Evolutionary conservation across 495 filamentous ascomycete genomes (phyloP), one percentile per base, ranked within the genome.

Genomic region (Xylaria curta): DNA sequence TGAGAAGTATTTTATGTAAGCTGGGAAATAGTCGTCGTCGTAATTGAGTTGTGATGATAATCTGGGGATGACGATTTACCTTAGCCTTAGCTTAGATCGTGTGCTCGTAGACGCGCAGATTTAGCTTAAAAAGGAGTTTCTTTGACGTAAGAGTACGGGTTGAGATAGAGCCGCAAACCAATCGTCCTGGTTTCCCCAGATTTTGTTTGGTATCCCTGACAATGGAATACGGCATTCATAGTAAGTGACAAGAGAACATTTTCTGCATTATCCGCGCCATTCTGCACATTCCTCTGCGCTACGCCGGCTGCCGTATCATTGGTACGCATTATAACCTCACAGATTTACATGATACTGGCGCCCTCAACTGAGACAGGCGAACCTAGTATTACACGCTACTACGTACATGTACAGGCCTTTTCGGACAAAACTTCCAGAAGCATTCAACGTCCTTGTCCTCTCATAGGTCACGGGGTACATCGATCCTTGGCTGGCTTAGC

Each of bases 381-480:
- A 44, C 60, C 60, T 4, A 38, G 33, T 21, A 60, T 19, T 12
- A 38, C 7, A 60, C 33, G 33, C 33, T 33, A 59, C 49, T 53
- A 26, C 10, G 36, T 12, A n/a, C 9, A 38, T 38, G 38, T 42
- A 13, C 38, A 26, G 36, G n/a, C 15, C n/a, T 19, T 17, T 31
- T 40, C 49, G 31, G 47, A 54, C n/a, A 60, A 67, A 56, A 51
- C 49, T 67, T 56, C 49, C 49, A 67, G 64, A 67, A 67, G 49
- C 49, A 67, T 54, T 67, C 33, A 3, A 24, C 19, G 19, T 40
- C 64, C 31, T 56, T 9, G n/a, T 28, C 49, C 46, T 51, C 46
- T 66, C 15, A 66, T 54, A 66, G 64, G 64, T 24, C 64, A 36
- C 7, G 7, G 53, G 31, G 58, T 60, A 33, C 31, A 36, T 33